Evolutionary conservation across 2,329 filamentous ascomycete genomes (phyloP), one percentile per base, ranked within the genome.

Genomic region (Sphaerulina musiva): DNA sequence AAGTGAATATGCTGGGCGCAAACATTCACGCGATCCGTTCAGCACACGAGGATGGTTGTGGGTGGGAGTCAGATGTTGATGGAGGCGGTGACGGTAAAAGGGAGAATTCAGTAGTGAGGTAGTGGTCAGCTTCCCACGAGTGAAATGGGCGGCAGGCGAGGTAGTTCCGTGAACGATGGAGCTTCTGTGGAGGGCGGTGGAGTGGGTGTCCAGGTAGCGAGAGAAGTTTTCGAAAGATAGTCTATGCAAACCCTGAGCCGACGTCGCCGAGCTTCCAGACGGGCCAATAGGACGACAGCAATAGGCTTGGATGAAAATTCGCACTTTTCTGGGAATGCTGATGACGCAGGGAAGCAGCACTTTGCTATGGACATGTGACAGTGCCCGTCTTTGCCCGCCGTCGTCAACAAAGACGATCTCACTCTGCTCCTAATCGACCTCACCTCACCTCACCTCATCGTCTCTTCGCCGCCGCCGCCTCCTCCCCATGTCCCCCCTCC

Each of bases 1-100:
- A 77, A 70, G 76, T 78, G 68, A 76, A 78, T 69, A 72, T 69
- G 64, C 74, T 75, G 62, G 72, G 72, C 69, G 72, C 72, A 74
- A 73, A 73, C 75, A 78, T 65, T 54, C 58, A 59, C 54, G 53
- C 56, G 53, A 53, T 39, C 52, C 45, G 46, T 36, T 32, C 52
- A 32, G 48, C n/a, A 6, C 4, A 20, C 2, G 40, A 17, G n/a
- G 26, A 26, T 34, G 48, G 40, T 20, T n/a, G 10, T 17, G 23
- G 23, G n/a, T 26, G 5, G 43, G 26, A 45, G 12, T 10, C 9
- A 31, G 6, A 39, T 42, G 26, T 39, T n/a, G 48, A 5, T 17
- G 48, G 12, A 20, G n/a, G 36, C 23, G 8, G 26, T 36, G 29
- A 17, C 23, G 8, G 40, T 42, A 4, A 17, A 10, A 17, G 14